These are phyloP conservation scores for Lentinula detonsa DNA, from an alignment of 768 basidiomycete genomes.

Conservation along the genomic window DNA sequence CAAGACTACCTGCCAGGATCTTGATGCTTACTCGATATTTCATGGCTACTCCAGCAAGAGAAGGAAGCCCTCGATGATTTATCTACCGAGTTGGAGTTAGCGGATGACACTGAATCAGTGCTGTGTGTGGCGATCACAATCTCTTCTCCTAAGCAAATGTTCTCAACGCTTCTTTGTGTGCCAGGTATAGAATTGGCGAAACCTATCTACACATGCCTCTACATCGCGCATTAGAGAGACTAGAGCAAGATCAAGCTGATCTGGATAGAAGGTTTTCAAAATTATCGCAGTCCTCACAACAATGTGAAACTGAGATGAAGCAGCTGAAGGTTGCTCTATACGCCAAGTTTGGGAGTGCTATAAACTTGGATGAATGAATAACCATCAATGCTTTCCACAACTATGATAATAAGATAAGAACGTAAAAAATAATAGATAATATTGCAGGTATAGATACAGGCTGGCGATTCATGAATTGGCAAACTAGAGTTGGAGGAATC, in stretches of 20 bases:
- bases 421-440: not conserved
- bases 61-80: slow-evolving; percentile 94
- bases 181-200: slow-evolving; percentile 86
- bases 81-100: slow-evolving; percentile 79
- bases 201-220: slow-evolving; percentile 79
- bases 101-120: slow-evolving; percentile 77
- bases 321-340: slow-evolving; percentile 75
- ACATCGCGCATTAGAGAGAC: slow-evolving; percentile 58
- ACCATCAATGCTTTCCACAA: not conserved
- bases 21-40: not conserved
- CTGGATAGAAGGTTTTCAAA: slow-evolving; percentile 50
- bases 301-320: slow-evolving; percentile 74
- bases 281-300: slow-evolving; percentile 46
- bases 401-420: not conserved
- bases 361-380: slow-evolving; percentile 78
- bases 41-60: slow-evolving; percentile 64
- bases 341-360: slow-evolving; percentile 88
- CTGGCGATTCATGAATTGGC: not conserved
- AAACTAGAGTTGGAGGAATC: not conserved
- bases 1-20: not conserved
- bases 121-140: slow-evolving; percentile 40
- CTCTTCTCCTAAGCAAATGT: not conserved
- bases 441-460: not conserved
- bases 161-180: not conserved
- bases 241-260: slow-evolving; percentile 62